These are phyloP conservation scores for Plectosphaerella plurivora DNA, from an alignment of 2,329 filamentous ascomycete genomes.

Conservation along the genomic window DNA sequence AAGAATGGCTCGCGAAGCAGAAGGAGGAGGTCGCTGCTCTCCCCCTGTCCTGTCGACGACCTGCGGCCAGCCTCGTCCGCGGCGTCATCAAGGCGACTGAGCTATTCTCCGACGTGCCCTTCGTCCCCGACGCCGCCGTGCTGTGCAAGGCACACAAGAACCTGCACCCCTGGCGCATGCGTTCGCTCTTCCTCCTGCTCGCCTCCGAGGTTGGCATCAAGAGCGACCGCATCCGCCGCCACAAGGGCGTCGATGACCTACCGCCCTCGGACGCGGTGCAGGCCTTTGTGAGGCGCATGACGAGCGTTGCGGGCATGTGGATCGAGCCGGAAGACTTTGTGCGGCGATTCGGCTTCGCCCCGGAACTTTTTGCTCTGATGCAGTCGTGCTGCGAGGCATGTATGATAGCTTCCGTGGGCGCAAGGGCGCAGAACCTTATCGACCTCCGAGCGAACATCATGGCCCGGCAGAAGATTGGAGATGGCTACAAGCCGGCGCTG, in stretches of 20 bases:
- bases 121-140: slow-evolving; percentile 22
- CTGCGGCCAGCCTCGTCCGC: slow-evolving; percentile 21
- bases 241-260: slow-evolving; percentile 1
- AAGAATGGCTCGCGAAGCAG: slow-evolving; percentile 31
- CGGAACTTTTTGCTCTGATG: slow-evolving; percentile 18
- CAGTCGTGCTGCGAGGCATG: slow-evolving; percentile 46
- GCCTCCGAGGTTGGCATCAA: slow-evolving; percentile 33
- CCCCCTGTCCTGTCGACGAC: slow-evolving; percentile 19
- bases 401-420: slow-evolving; percentile 44
- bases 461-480: slow-evolving; percentile 23
- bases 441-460: slow-evolving; percentile 41
- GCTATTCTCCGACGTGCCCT: slow-evolving; percentile 14
- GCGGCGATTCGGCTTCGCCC: slow-evolving; percentile 25
- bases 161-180: slow-evolving; percentile 38
- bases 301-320: slow-evolving; percentile 32
- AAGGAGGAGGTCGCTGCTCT: slow-evolving; percentile 15
- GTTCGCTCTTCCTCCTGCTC: slow-evolving; percentile 36
- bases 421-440: slow-evolving; percentile 31
- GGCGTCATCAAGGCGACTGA: slow-evolving; percentile 25
- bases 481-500: slow-evolving; percentile 25
- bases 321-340: slow-evolving; percentile 29
- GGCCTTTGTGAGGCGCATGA: slow-evolving; percentile 24
- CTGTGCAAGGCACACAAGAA: slow-evolving; percentile 35
- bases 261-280: slow-evolving; percentile 7
- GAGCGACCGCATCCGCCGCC: slow-evolving; percentile 19